Base-by-base conservation (phyloP, 2,329 filamentous ascomycete genomes). In the Trichoderma asperellum region DNA sequence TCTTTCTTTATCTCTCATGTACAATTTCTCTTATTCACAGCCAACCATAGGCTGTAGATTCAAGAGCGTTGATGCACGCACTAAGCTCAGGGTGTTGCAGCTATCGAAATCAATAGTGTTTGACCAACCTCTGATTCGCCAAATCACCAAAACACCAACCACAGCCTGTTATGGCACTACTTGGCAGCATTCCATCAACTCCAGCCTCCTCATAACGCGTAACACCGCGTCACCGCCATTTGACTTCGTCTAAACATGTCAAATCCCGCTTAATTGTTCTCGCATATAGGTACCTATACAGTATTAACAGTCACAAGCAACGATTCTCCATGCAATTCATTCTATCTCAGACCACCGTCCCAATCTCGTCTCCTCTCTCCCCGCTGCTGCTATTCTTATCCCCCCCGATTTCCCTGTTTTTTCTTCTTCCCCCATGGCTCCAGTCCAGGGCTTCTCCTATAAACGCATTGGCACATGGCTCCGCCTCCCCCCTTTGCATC, bases 401-500 rank as follows among this genome's bases (percentile, higher is more conserved):
- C 40, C 29, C 47, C 16, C 6, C 35, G 2, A 32, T 21, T 55
- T 56, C 52, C 49, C 62, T 65, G 34, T 32, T 65, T 43, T 43
- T 5, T 37, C 21, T 37, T 21, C 34, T 55, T 40, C 27, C 21
- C 35, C 52, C 49, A 52, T 24, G 12, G 11, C 32, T 12, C 16
- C 29, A 18, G 24, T 21, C 34, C 24, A 24, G 24, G 24, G 6
- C 34, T 32, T 3, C 34, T 55, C 52, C 52, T 55, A 55, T 27
- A 55, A 55, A 49, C n/a, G 47, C 47, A 24, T 32, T 55, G 52
- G 18, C 52, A 55, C 37, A 43, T 12, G 32, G 43, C 32, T 49
- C 27, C 61, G 32, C 49, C 61, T 47, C 61, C 61, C 57, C 58
- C 37, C 34, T 60, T 52, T 24, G 32, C 10, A 57, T 55, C 62